Conservation (phyloP, 345 rosid species). For the Citrus maxima region DNA sequence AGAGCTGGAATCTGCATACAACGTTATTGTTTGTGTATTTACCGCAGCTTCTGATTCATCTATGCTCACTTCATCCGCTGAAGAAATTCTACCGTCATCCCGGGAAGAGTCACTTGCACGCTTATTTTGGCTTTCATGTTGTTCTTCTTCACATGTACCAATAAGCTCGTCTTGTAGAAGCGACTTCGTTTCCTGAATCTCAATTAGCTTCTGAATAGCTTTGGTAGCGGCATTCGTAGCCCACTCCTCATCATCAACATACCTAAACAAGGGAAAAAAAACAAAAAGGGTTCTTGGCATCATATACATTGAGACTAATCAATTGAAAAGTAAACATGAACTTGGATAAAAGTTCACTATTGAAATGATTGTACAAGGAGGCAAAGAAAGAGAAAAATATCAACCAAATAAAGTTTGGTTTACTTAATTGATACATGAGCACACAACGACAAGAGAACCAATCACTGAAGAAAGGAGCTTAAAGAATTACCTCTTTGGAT, state of each 20-base stretch:
- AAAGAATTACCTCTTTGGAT: conserved; percentile 45
- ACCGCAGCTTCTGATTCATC: conserved; percentile 13
- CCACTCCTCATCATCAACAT: conserved; percentile 27
- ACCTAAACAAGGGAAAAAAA: conserved; percentile 15
- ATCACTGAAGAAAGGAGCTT: not conserved
- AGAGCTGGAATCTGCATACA: conserved; percentile 6
- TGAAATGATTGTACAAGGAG: not conserved
- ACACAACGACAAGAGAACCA: not conserved
- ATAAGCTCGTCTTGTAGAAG: conserved; percentile 5
- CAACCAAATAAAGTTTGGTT: not conserved
- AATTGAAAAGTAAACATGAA: not conserved
- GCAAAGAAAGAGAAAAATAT: conserved; percentile 4
- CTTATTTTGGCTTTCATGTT: conserved; percentile 17
- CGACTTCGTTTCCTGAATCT: conserved; percentile 18
- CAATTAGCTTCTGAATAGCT: conserved; percentile 38
- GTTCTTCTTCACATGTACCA: conserved; percentile 9
- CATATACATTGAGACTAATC: not conserved
- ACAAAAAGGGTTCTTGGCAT: not conserved
- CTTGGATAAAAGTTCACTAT: not conserved
- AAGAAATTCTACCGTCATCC: conserved; percentile 13
- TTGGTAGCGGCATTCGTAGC: conserved; percentile 33
- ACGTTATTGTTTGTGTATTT: not conserved
- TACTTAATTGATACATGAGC: not conserved
- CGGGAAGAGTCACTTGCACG: conserved; percentile 14
- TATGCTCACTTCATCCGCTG: not conserved